Evolutionary conservation across 495 filamentous ascomycete genomes (phyloP), one percentile per base, ranked within the genome.

Genomic region (Aspergillus diversus): DNA sequence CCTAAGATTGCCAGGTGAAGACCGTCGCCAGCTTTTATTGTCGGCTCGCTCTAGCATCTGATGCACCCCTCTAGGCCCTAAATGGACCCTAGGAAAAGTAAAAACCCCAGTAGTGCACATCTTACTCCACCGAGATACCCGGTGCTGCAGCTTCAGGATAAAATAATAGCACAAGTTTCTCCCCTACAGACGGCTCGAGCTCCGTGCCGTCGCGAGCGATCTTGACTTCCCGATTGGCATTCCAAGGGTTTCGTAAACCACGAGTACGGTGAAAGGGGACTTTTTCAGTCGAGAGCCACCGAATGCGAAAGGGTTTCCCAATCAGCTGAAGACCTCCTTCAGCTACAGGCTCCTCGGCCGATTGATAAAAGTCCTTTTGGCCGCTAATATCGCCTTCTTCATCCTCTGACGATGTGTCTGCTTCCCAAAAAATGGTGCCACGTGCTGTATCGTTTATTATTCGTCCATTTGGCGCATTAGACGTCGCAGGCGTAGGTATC

Each of bases 381-480:
- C 64, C 70, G 4, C 70, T 75, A 1, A 63, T 65, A 13, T 72
- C 73, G 9, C 73, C 76, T 3, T 75, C 53, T 6, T 81, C 80
- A 8, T 78, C 77, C n/a, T 79, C 77, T 4, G 87, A 87, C 0
- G 77, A 87, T 0, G 77, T 79, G 21, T 93, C 90, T 5, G 90
- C 90, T 71, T 99, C 95, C 95, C 95, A 99, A 68, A 99, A 99
- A 57, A 97, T 96, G 8, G 93, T 97, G 0, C 93, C 95, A 21
- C 95, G 87, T 1, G 89, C 91, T 31, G 92, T 90, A 72, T 99
- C 95, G 70, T 97, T 92, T 59, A 99, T 94, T 68, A 99, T 93
- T 49, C 90, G 86, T 39, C 95, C 95, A 66, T 83, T 89, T 17
- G 92, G 94, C 4, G 92, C 92, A 39, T 81, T 89, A 37, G 90